These are phyloP conservation scores for Allium sativum DNA, from an alignment of 106 monocot species.

Conservation along the genomic window DNA sequence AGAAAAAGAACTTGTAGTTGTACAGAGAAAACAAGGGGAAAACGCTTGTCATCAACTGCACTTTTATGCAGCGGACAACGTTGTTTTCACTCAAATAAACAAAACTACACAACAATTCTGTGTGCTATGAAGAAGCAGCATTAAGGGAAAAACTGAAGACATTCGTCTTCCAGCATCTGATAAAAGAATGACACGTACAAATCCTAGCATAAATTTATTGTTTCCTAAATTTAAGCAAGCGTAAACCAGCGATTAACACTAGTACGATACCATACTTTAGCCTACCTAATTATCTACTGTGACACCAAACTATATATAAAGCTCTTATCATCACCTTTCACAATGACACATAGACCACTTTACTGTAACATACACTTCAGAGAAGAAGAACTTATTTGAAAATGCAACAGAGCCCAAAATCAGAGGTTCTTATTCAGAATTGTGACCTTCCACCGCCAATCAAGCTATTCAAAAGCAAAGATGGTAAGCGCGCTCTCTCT, in stretches of 20 bases:
- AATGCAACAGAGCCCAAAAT: neutral
- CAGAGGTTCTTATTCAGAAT: neutral
- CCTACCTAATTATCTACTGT: neutral
- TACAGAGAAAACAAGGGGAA: no score
- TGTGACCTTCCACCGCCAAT: no score
- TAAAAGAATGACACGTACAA: neutral
- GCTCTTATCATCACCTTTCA: no score
- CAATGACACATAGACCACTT: neutral
- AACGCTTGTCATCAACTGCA: no score
- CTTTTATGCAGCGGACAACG: no score
- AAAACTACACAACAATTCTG: neutral
- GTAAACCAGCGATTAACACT: no score
- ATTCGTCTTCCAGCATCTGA: neutral
- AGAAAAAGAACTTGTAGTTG: no score
- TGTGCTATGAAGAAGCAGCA: neutral
- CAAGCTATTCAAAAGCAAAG: neutral
- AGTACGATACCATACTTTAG: neutral
- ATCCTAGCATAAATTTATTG: neutral
- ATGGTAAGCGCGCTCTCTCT: no score
- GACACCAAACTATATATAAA: neutral
- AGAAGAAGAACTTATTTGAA: neutral
- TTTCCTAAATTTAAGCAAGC: neutral
- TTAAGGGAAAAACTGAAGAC: neutral
- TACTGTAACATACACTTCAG: neutral
- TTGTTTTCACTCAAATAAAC: no score